Conservation (phyloP, 2,329 filamentous ascomycete genomes). For the Magnaporthales sp. region DNA sequence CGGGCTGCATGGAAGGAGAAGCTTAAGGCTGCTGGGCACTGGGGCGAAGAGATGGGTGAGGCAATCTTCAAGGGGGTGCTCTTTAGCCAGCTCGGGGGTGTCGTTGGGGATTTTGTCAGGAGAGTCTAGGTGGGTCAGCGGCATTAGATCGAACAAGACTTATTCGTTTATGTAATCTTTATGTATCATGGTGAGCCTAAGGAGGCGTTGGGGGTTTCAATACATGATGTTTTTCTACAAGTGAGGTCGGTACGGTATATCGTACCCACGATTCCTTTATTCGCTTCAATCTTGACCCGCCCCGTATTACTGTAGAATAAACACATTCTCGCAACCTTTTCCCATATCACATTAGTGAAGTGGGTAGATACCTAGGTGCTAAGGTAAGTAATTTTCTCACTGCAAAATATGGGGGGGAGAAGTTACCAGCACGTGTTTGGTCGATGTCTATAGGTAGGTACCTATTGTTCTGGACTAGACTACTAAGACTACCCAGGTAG, state of each 20-base stretch:
- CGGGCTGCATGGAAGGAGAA: slow-evolving; percentile 60
- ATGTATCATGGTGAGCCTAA: background rate
- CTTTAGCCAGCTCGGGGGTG: slow-evolving; percentile 63
- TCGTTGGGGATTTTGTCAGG: slow-evolving; percentile 42
- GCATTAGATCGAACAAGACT: background rate
- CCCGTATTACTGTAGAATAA: too few species aligned
- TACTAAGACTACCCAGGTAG: too few species aligned
- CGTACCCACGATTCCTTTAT: too few species aligned
- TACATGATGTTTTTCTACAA: background rate
- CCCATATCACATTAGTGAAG: too few species aligned
- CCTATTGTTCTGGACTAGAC: too few species aligned
- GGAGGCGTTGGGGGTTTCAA: background rate
- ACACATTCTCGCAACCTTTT: too few species aligned
- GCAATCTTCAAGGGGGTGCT: slow-evolving; percentile 67
- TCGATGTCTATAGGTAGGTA: too few species aligned
- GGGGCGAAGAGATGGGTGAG: slow-evolving; percentile 73
- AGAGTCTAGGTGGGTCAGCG: slow-evolving; percentile 9
- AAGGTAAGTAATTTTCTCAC: too few species aligned
- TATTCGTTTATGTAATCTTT: background rate
- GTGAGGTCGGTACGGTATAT: background rate
- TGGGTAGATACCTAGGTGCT: too few species aligned
- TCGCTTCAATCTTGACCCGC: too few species aligned
- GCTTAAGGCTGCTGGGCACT: slow-evolving; percentile 63
- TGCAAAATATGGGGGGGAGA: too few species aligned
- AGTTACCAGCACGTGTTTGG: too few species aligned